These are phyloP conservation scores for Aegilops bicornis DNA, from an alignment of 176 grass and related monocot species.

Conservation along the genomic window DNA sequence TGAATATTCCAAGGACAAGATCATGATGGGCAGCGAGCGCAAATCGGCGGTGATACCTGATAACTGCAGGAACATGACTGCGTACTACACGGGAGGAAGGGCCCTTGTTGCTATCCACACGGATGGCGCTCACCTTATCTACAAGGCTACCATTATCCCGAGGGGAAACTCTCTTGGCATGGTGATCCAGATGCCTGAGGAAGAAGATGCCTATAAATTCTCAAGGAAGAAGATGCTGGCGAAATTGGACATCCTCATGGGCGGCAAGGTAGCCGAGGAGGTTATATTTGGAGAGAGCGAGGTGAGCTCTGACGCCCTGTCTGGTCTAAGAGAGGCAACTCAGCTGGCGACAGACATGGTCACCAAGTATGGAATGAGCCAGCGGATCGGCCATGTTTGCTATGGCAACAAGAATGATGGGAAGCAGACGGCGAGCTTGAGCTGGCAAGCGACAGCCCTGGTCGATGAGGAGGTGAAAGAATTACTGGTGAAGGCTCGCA, in stretches of 20 bases:
- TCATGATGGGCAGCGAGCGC: conserved; percentile 65
- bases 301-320: conserved; percentile 47
- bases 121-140: conserved; percentile 45
- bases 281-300: conserved; percentile 67
- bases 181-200: conserved; percentile 48
- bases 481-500: conserved; percentile 62
- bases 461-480: conserved; percentile 75
- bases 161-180: conserved; percentile 57
- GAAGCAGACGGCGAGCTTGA: conserved; percentile 38
- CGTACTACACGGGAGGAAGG: conserved; percentile 60
- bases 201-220: conserved; percentile 39
- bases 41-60: conserved; percentile 66
- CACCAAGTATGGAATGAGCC: conserved; percentile 61
- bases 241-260: conserved; percentile 62
- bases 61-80: conserved; percentile 47
- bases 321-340: conserved; percentile 44
- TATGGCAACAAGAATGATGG: conserved; percentile 55
- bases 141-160: conserved; percentile 66
- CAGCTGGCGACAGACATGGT: conserved; percentile 59
- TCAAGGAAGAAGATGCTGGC: conserved; percentile 60
- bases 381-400: conserved; percentile 36
- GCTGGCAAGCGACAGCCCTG: conserved; percentile 44
- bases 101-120: conserved; percentile 61
- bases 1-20: conserved; percentile 64
- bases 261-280: conserved; percentile 58